These are phyloP conservation scores for Pouteria campechiana DNA, from an alignment of 179 eudicot genomes.

Conservation along the genomic window DNA sequence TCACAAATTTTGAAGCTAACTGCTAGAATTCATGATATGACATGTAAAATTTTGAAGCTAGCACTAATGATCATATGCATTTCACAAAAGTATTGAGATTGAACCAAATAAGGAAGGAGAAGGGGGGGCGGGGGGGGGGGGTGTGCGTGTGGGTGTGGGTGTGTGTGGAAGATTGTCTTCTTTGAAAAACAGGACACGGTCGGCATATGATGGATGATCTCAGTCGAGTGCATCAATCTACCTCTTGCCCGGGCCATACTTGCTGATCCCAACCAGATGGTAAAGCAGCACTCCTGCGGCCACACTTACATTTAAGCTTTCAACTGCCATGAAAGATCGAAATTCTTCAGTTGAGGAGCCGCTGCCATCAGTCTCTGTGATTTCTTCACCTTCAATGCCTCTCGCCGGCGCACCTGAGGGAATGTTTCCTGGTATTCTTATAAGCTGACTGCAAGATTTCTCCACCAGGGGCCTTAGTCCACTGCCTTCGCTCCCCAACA, in stretches of 20 bases:
- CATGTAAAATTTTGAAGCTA: too few relatives aligned
- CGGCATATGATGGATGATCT: too few relatives aligned
- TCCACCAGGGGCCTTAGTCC: slow-evolving; percentile 95
- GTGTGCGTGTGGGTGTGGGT: too few relatives aligned
- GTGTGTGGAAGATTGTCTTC: too few relatives aligned
- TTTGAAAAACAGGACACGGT: too few relatives aligned
- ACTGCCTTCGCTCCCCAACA: slow-evolving; percentile 92
- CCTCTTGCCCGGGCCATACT: slow-evolving; percentile 2
- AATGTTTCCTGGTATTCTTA: slow-evolving; percentile 63
- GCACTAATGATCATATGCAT: too few relatives aligned
- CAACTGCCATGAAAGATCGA: slow-evolving; percentile 76
- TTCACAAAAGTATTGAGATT: too few relatives aligned
- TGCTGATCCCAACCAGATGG: slow-evolving; percentile 63
- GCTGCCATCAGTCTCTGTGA: slow-evolving; percentile 11
- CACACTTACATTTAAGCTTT: slow-evolving; percentile 96
- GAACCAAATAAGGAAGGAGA: too few relatives aligned
- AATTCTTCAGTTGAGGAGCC: slow-evolving; percentile 33
- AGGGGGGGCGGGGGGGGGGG: too few relatives aligned
- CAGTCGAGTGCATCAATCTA: slow-evolving; percentile 11
- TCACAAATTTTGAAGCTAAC: too few relatives aligned
- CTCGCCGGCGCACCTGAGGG: slow-evolving; percentile 26
- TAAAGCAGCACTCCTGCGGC: slow-evolving; percentile 95
- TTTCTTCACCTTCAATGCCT: slow-evolving; percentile 28
- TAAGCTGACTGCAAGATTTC: slow-evolving; percentile 71
- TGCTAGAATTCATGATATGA: too few relatives aligned